Conservation (phyloP, 805 yeast species). For the Candida stauntonica region DNA sequence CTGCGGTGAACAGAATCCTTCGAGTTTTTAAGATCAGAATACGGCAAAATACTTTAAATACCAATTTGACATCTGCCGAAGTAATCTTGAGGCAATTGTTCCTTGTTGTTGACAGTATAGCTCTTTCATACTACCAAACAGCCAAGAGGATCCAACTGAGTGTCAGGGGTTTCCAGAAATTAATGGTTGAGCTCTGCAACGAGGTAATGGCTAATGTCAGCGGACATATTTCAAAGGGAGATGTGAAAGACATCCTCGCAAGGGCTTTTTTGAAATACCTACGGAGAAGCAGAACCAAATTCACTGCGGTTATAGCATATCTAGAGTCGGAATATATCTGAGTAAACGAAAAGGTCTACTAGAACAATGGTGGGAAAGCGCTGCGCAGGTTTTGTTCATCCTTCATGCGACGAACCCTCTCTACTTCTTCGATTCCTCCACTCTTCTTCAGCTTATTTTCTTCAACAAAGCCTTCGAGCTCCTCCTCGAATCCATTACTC, state of each 20-base stretch:
- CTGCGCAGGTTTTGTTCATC: conserved; percentile 68
- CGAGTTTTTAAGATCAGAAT: conserved; percentile 31
- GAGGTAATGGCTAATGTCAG: conserved; percentile 1
- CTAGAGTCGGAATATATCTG: not conserved
- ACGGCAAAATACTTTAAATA: conserved; percentile 27
- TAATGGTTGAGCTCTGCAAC: conserved; percentile 6
- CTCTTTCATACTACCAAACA: conserved; percentile 15
- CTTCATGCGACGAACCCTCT: conserved; percentile 58
- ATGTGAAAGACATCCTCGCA: too few relatives aligned
- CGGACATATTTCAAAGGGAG: not conserved
- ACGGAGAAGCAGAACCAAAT: conserved; percentile 12
- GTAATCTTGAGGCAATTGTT: conserved; percentile 23
- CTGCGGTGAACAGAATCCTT: conserved; percentile 9
- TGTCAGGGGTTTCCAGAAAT: conserved; percentile 5
- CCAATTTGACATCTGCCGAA: conserved; percentile 17
- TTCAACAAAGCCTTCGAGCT: conserved; percentile 78
- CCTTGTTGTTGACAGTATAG: conserved; percentile 16
- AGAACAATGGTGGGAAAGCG: conserved; percentile 33
- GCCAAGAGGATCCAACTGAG: conserved; percentile 4
- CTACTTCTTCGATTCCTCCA: conserved; percentile 89
- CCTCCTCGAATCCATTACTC: conserved; percentile 73
- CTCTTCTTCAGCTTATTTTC: conserved; percentile 70
- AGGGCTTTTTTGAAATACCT: conserved; percentile 16
- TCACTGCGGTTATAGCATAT: conserved; percentile 8
- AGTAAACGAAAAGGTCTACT: too few relatives aligned